Evolutionary conservation across 2,329 filamentous ascomycete species (phyloP), one percentile per base, ranked within the genome.

Genomic region (Hypoxylon sp.): DNA sequence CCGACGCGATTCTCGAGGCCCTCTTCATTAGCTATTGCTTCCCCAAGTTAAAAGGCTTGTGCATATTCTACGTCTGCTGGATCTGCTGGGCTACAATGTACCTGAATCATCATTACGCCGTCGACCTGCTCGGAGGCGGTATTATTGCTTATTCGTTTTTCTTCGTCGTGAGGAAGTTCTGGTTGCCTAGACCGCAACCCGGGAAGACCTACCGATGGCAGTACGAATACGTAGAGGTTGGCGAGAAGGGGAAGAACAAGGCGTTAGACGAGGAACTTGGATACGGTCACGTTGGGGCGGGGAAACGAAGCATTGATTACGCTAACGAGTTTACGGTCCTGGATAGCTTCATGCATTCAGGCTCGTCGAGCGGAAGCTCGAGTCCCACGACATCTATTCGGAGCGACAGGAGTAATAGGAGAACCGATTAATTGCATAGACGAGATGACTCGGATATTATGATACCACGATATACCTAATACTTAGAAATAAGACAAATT

Each of bases 81-180:
- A 90, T 98, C 76, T 98, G 94, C 93, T 98, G 95, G 94, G 92
- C 95, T 11, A 98, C 95, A 74, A 97, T 98, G 94, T 98, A 98
- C 79, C 88, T 98, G 58, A 97, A 93, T 77, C 95, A 98, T 82
- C 95, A 98, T 83, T 98, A 98, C 79, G 95, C 95, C 33, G 92
- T 98, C 44, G 95, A 98, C 80, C 85, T 98, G 56, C 93, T 98
- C 27, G 93, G 89, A 37, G 95, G 95, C 73, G 94, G 91, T 78
- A 85, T 97, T 67, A 85, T 94, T 66, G 92, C 94, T 25, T 91
- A 91, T 11, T 84, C 92, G 56, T 90, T 92, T 65, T 98, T 93
- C 85, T 97, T 95, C 82, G 89, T 94, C 68, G 89, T 92, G 63
- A 92, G 93, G 77, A 88, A 91, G 46, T 90, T 90, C 66, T 97